phyloP scores from a whole-genome alignment of 2,329 filamentous ascomycete genomes.

The Aspergillus hortae region DNA sequence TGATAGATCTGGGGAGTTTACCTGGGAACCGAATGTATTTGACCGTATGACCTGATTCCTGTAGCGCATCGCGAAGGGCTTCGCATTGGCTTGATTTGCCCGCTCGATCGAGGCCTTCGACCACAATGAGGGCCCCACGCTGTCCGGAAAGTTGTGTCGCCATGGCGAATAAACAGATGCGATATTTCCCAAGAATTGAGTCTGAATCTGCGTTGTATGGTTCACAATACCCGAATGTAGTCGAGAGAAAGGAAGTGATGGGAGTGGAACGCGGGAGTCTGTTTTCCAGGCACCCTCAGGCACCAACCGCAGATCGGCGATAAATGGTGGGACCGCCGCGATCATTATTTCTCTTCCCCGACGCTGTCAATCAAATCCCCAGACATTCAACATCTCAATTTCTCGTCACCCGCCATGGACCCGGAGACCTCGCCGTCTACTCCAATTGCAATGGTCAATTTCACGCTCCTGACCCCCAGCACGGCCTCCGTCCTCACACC shows the following conservation, averaged over 20 bases:
- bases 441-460: constrained; percentile 35
- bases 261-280: no score
- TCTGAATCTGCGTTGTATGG: not conserved
- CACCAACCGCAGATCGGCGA: not conserved
- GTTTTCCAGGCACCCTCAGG: not conserved
- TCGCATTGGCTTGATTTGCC: constrained; percentile 91
- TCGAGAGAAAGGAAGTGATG: no score
- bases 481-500: constrained; percentile 43
- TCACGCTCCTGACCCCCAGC: constrained; percentile 32
- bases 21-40: constrained; percentile 65
- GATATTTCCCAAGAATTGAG: not conserved
- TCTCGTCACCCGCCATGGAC: constrained; percentile 23
- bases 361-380: constrained; percentile 3
- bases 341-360: constrained; percentile 15
- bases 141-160: constrained; percentile 17
- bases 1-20: constrained; percentile 25
- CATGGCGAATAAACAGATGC: not conserved
- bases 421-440: constrained; percentile 17
- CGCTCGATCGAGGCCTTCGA: constrained; percentile 85
- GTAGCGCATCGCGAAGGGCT: constrained; percentile 56
- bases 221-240: no score
- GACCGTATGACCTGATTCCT: constrained; percentile 49
- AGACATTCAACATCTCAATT: not conserved
- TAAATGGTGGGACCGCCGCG: not conserved
- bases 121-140: constrained; percentile 72